Evolutionary conservation across 1,284 basidiomycete genomes (phyloP).

Genomic region (Stygiomarasmius scandens): DNA sequence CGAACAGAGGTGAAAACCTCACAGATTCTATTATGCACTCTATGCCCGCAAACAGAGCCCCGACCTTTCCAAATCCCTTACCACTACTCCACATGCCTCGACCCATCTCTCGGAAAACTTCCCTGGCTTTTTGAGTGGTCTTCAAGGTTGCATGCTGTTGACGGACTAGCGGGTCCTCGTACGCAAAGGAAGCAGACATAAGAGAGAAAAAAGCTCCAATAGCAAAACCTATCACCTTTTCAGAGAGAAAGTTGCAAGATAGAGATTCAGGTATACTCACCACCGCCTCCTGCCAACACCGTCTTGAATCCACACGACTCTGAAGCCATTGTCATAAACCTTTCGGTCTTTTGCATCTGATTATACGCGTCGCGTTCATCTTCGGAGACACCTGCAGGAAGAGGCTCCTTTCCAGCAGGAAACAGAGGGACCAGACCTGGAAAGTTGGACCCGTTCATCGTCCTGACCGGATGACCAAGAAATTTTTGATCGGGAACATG

Average conservation of each 20-base stretch:
- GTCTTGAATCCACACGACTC: constrained; percentile 88
- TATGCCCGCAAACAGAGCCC: constrained; percentile 89
- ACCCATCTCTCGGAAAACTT: constrained; percentile 95
- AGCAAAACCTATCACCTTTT: constrained; percentile 89
- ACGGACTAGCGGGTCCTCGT: constrained; percentile 90
- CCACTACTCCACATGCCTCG: constrained; percentile 89
- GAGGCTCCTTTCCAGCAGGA: constrained; percentile 68
- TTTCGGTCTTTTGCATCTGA: constrained; percentile 77
- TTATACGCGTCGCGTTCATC: constrained; percentile 73
- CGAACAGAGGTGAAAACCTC: constrained; percentile 37
- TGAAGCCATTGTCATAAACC: constrained; percentile 70
- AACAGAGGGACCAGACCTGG: constrained; percentile 49
- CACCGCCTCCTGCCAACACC: constrained; percentile 75
- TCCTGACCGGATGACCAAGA: not conserved
- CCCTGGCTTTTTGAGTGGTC: constrained; percentile 77
- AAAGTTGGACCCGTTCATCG: constrained; percentile 19
- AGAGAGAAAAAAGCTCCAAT: constrained; percentile 96
- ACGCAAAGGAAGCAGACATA: constrained; percentile 94
- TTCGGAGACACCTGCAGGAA: constrained; percentile 82
- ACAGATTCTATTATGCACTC: constrained; percentile 97
- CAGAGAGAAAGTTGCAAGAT: no score
- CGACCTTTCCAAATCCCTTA: constrained; percentile 94
- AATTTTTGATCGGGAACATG: constrained; percentile 1
- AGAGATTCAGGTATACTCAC: no score
- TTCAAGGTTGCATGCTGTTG: constrained; percentile 62